These are phyloP conservation scores for Saturnispora bothae DNA, from an alignment of 805 yeast genomes.

Conservation along the genomic window DNA sequence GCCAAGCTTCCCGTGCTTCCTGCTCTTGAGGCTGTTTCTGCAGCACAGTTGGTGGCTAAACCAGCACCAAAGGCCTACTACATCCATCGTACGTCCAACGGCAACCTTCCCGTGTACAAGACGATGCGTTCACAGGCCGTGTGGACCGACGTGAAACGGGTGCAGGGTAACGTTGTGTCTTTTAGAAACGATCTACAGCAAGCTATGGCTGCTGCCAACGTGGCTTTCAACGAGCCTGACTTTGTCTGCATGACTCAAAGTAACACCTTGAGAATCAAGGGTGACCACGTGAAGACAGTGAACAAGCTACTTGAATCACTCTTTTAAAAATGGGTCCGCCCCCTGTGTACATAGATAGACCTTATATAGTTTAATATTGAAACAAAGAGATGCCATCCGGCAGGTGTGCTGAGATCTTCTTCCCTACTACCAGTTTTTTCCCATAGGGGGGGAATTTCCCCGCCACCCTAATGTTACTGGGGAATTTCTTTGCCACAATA, in stretches of 20 bases:
- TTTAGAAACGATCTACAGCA: constrained; percentile 56
- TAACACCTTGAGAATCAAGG: constrained; percentile 42
- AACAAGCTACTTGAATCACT: constrained; percentile 28
- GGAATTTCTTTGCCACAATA: no score
- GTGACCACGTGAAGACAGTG: constrained; percentile 31
- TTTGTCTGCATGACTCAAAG: constrained; percentile 42
- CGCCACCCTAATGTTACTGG: no score
- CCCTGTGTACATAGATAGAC: no score
- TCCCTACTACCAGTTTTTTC: no score
- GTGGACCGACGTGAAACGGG: constrained; percentile 65
- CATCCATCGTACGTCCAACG: constrained; percentile 42
- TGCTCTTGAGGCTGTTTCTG: constrained; percentile 16
- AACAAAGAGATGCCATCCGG: no score
- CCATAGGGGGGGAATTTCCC: no score
- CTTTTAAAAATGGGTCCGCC: no score
- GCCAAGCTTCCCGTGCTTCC: constrained; percentile 18
- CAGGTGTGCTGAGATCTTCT: no score
- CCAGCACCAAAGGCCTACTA: constrained; percentile 31
- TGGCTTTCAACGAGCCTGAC: constrained; percentile 13
- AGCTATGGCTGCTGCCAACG: constrained; percentile 29
- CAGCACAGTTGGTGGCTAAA: constrained; percentile 21
- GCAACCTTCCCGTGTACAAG: constrained; percentile 74
- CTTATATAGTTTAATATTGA: no score
- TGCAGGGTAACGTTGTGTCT: constrained; percentile 56
- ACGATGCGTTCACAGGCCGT: constrained; percentile 51